These are phyloP conservation scores for Termitomyces sp. DNA, from an alignment of 768 basidiomycete genomes.

Conservation along the genomic window DNA sequence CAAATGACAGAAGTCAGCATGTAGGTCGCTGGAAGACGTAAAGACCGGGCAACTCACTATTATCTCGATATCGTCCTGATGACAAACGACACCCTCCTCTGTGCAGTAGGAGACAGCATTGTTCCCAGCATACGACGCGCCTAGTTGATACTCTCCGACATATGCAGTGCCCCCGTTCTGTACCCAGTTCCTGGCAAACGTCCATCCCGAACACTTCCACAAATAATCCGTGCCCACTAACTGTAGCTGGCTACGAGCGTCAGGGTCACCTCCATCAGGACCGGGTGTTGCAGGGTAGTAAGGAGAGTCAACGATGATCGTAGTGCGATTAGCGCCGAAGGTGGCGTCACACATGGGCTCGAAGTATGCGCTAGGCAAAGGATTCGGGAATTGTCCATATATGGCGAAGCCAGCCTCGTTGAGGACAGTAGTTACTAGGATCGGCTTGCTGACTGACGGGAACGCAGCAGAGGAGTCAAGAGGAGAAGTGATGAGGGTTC, in stretches of 20 bases:
- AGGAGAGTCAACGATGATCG: slow-evolving; percentile 38
- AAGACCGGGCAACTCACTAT: slow-evolving; percentile 45
- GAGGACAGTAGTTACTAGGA: slow-evolving; percentile 68
- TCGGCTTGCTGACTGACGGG: slow-evolving; percentile 57
- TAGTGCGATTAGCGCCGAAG: slow-evolving; percentile 46
- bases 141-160: slow-evolving; percentile 62
- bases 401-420: slow-evolving; percentile 74
- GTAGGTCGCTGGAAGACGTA: neutral
- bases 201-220: slow-evolving; percentile 72
- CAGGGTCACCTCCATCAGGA: slow-evolving; percentile 30
- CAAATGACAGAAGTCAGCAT: slow-evolving; percentile 5
- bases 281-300: slow-evolving; percentile 40
- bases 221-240: slow-evolving; percentile 63
- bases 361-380: slow-evolving; percentile 39
- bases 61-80: slow-evolving; percentile 81
- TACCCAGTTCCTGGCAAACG: slow-evolving; percentile 69
- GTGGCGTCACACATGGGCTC: slow-evolving; percentile 33
- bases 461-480: slow-evolving; percentile 60
- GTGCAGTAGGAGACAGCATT: slow-evolving; percentile 53
- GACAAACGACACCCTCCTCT: slow-evolving; percentile 59
- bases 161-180: slow-evolving; percentile 60
- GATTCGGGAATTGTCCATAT: slow-evolving; percentile 36
- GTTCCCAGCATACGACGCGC: slow-evolving; percentile 73
- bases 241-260: slow-evolving; percentile 56
- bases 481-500: slow-evolving; percentile 63